Evolutionary conservation across 768 basidiomycete species (phyloP), one percentile per base, ranked within the genome.

Genomic region (Vararia minispora): DNA sequence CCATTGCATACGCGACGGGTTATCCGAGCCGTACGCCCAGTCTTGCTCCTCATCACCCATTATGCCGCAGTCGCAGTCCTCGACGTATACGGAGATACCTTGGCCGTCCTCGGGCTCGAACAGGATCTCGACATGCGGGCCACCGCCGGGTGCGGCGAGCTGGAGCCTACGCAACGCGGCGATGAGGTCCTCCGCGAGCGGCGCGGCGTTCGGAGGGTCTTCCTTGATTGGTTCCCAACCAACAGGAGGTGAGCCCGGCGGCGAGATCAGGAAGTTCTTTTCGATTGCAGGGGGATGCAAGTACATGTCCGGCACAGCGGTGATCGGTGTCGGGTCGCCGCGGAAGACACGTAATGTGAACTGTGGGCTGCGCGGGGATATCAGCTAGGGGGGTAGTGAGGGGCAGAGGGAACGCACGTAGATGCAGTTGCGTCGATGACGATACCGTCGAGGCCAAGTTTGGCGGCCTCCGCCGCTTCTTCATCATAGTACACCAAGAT

Each of bases 251-350:
- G 91, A 95, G 4, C 95, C 95, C 3, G 95, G 95, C 0, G 95
- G 95, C 0, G 95, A 98, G 46, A 99, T 92, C 33, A 99, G 71
- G 61, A 97, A 98, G 62, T 98, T 98, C 61, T 89, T 89, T 50
- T 91, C 84, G 27, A 79, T 48, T 0, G 70, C 61, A 0, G 94
- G 94, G 0, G 91, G 89, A 28, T 68, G 72, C 25, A 92, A 71
- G 51, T 79, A 76, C 49, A 69, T 63, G 40, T 51, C 50, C 22
- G 46, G 42, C 7, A 49, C 48, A 41, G 58, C 58, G 38, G 69
- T 61, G 33, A 86, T 58, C 3, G 79, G 76, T 42, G 78, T 83
- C 13, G 74, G 71, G 48, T 83, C 79, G 6, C 76, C 83, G 13
- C 86, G 72, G 52, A 75, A 88, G 7, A 81, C 82, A 5, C 84